Evolutionary conservation across 2,329 filamentous ascomycete species (phyloP), one percentile per base, ranked within the genome.

Genomic region (Cryphonectria carpinicola): DNA sequence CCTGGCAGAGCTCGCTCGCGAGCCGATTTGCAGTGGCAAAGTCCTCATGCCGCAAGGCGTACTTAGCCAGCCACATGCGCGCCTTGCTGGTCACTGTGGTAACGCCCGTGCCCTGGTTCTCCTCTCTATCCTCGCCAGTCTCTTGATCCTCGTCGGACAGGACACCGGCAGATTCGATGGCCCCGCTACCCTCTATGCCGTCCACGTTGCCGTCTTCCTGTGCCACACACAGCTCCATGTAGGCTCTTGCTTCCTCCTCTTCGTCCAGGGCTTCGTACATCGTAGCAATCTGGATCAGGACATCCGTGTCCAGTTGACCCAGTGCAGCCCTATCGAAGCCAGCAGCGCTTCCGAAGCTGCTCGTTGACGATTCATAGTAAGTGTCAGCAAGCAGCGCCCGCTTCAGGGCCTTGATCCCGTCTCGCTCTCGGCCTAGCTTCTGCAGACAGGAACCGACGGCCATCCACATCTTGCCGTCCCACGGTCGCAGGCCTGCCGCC

Each of bases 391-490:
- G 88, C 10, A 99, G 84, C 0, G 96, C 96, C 52, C 96, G 92
- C 79, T 99, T 99, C 76, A 97, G 89, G 0, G 96, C 94, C 77
- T 97, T 96, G 80, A 99, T 98, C 41, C 94, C 95, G 76, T 98
- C 95, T n/a, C 90, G 87, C 66, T 93, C 86, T 68, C 95, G 90
- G 67, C 91, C 92, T 87, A 98, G 97, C 79, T 95, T 95, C 73
- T 95, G 92, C 74, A 97, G 90, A 79, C 95, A 98, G 46, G 93
- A 93, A 13, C 93, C 96, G 6, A 99, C 94, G 0, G 96, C 96
- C 84, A 96, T 92, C 96, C 96, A 99, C 93, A 99, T 97, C 81
- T 98, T 98, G 0, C 95, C 93, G 76, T 99, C 96, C 86, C 95
- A 98, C 0, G 95, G 94, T n/a, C 95, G 90, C 1, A 99, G 85